These are phyloP conservation scores for Cicer chorassanicum DNA, from an alignment of 306 rosid genomes.

Conservation along the genomic window DNA sequence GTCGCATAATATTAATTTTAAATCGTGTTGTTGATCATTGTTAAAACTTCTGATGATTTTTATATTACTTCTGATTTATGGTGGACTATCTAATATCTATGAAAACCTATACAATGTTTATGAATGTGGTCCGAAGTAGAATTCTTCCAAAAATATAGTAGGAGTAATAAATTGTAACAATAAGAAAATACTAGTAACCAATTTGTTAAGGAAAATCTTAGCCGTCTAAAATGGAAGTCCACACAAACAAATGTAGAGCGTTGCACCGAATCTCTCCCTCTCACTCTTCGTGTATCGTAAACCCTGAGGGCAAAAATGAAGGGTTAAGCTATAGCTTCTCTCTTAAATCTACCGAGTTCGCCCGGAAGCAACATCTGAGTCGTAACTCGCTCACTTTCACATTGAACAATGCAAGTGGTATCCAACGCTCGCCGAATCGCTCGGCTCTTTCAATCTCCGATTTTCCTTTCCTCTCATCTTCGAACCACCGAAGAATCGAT, in stretches of 20 bases:
- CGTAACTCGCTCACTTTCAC: conserved; percentile 35
- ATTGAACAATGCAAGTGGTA: conserved; percentile 62
- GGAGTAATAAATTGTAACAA: too few relatives aligned
- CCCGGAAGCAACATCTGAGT: conserved; percentile 40
- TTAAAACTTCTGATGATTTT: too few relatives aligned
- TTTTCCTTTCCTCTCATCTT: conserved; percentile 50
- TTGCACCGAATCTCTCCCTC: not conserved
- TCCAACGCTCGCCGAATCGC: conserved; percentile 66
- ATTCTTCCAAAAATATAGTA: too few relatives aligned
- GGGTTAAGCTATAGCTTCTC: not conserved
- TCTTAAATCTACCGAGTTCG: conserved; percentile 53
- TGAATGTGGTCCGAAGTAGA: too few relatives aligned
- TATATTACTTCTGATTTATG: too few relatives aligned
- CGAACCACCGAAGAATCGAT: conserved; percentile 42
- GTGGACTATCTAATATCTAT: too few relatives aligned
- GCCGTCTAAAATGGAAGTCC: not conserved
- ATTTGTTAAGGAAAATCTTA: not conserved
- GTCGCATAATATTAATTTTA: too few relatives aligned
- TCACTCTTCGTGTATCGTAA: not conserved
- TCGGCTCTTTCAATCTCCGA: conserved; percentile 55
- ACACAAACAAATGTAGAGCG: not conserved
- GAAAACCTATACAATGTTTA: too few relatives aligned
- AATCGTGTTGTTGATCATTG: too few relatives aligned
- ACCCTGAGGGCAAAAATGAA: not conserved
- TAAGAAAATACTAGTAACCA: too few relatives aligned